These are phyloP conservation scores for Neurospora hispaniola DNA, from an alignment of 495 filamentous ascomycete genomes.

Conservation along the genomic window DNA sequence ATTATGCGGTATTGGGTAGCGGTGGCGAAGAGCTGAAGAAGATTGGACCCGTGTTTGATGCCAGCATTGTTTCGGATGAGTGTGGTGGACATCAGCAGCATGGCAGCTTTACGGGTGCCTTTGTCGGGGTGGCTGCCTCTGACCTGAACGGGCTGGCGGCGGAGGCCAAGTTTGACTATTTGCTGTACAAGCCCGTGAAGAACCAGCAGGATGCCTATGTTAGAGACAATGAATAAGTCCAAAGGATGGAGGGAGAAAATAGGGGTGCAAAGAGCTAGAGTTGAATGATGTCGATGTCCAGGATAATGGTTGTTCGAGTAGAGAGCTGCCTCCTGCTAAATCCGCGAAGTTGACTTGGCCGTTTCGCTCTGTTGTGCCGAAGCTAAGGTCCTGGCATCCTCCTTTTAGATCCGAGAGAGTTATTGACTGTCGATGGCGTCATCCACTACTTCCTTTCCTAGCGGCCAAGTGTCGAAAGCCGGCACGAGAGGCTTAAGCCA, in stretches of 20 bases:
- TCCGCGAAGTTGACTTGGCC: background rate
- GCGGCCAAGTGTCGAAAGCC: background rate
- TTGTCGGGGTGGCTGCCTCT: conserved; percentile 43
- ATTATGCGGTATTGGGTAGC: conserved; percentile 29
- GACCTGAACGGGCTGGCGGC: conserved; percentile 41
- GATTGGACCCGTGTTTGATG: conserved; percentile 42
- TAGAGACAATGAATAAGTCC: background rate
- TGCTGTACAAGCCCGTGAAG: conserved; percentile 37
- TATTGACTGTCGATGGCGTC: background rate
- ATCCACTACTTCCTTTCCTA: background rate
- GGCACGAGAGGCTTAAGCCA: background rate
- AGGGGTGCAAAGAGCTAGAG: background rate
- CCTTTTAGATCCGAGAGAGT: background rate
- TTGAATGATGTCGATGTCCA: background rate
- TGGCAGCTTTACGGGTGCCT: conserved; percentile 48
- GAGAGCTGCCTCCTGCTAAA: background rate
- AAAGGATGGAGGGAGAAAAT: background rate
- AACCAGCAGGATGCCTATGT: conserved; percentile 39
- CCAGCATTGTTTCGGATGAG: conserved; percentile 43
- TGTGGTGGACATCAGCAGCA: conserved; percentile 45
- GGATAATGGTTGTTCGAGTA: background rate
- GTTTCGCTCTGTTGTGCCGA: background rate
- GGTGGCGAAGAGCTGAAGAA: conserved; percentile 32
- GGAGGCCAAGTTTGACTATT: conserved; percentile 40
- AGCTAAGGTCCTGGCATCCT: background rate